Evolutionary conservation across 441 rosid species (phyloP).

Genomic region (Syzygium malaccense): DNA sequence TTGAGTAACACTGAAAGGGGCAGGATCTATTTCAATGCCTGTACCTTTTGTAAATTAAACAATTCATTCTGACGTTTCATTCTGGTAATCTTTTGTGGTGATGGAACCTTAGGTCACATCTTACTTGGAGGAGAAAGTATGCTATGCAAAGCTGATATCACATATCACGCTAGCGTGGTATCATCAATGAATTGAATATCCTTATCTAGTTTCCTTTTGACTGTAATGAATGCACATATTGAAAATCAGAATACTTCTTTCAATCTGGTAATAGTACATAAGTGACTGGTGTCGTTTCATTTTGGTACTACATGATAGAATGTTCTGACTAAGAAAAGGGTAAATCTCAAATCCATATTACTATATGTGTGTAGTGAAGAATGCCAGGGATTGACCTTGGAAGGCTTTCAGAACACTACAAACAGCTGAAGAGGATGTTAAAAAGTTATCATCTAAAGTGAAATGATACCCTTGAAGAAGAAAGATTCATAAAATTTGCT

Average conservation of each 20-base stretch:
- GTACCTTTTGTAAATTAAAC: neutral
- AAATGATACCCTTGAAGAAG: neutral
- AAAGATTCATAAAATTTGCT: neutral
- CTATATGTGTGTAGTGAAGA: neutral
- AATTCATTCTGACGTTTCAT: neutral
- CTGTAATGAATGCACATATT: neutral
- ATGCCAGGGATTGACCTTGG: neutral
- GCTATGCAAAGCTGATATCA: neutral
- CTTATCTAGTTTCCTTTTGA: neutral
- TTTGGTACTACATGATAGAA: neutral
- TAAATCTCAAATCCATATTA: neutral
- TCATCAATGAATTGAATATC: neutral
- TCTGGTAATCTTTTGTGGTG: neutral
- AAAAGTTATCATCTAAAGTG: neutral
- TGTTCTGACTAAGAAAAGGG: neutral
- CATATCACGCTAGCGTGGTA: neutral
- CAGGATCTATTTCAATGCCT: neutral
- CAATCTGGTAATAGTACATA: neutral
- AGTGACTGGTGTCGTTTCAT: accelerated
- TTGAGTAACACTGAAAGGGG: neutral
- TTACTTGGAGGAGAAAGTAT: neutral
- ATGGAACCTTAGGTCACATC: neutral
- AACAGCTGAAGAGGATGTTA: neutral
- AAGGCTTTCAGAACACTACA: neutral
- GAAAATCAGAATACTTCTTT: neutral